Conservation (phyloP, 306 rosid species). For the Trichosanthes cucumerina region DNA sequence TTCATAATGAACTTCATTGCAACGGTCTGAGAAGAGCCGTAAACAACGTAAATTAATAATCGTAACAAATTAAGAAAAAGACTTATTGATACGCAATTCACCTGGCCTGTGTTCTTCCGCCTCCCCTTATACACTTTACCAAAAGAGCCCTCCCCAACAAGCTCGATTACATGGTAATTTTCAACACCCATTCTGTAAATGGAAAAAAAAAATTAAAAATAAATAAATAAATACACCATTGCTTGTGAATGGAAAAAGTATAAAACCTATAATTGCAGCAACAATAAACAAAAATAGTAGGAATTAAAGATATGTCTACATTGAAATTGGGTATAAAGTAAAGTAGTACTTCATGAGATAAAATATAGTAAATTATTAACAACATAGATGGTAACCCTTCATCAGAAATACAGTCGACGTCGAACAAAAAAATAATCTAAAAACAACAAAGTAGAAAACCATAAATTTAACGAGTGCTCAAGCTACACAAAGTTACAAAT, state of each 20-base stretch:
- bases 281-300: neutral
- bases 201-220: neutral
- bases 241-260: neutral
- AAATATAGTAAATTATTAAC: neutral
- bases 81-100: neutral
- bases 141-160: conserved; percentile 95
- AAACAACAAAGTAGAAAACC: neutral
- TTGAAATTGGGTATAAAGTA: neutral
- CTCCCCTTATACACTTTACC: conserved; percentile 98
- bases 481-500: neutral
- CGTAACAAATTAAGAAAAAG: neutral
- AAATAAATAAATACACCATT: no score
- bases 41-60: neutral
- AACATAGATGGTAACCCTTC: neutral
- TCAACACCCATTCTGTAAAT: conserved; percentile 62
- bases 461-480: neutral
- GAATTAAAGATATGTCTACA: neutral
- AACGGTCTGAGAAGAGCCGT: conserved; percentile 45
- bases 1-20: conserved; percentile 97
- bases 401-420: neutral
- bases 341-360: neutral
- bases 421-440: neutral
- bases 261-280: neutral
- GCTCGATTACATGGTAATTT: conserved; percentile 90
- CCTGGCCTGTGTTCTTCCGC: conserved; percentile 83